These are phyloP conservation scores for Nitzschia sp. DNA, from an alignment of 108 stramenopile species.

Conservation along the genomic window DNA sequence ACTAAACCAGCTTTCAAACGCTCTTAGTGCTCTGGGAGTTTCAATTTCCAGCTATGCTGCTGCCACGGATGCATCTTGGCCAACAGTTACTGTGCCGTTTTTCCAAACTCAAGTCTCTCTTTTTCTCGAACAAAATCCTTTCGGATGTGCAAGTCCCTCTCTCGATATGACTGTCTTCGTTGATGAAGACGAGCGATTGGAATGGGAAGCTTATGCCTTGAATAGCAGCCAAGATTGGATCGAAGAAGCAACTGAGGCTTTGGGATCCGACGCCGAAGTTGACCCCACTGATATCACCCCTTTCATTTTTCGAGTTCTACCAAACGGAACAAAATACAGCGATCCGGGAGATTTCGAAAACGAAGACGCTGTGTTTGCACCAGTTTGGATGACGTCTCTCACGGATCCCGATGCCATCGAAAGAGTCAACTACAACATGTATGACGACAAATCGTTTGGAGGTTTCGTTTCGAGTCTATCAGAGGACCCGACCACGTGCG, in stretches of 20 bases:
- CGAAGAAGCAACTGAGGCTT: not conserved
- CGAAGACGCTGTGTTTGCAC: not conserved
- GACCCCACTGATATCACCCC: conserved; percentile 1
- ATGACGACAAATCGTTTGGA: not conserved
- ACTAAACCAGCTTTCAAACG: conserved; percentile 1
- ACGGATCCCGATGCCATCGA: not conserved
- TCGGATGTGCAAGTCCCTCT: not conserved
- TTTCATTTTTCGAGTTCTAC: not conserved
- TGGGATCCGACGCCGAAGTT: not conserved
- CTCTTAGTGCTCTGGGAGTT: not conserved
- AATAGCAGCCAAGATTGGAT: conserved; percentile 1
- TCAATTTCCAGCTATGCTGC: conserved; percentile 1
- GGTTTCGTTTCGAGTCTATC: not conserved
- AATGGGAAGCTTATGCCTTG: conserved; percentile 4
- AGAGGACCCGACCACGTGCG: not conserved
- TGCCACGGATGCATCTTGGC: not conserved
- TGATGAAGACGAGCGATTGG: not conserved
- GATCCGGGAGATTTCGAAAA: not conserved
- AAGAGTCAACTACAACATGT: conserved; percentile 6
- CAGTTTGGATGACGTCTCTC: conserved; percentile 7
- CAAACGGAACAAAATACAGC: conserved; percentile 2
- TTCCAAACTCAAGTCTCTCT: conserved; percentile 10
- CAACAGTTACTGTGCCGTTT: conserved; percentile 3
- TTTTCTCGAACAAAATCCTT: conserved; percentile 7
- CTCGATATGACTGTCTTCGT: conserved; percentile 2